Evolutionary conservation across 176 grass and related monocot species (phyloP).

Genomic region (Bonia amplexicaulis): DNA sequence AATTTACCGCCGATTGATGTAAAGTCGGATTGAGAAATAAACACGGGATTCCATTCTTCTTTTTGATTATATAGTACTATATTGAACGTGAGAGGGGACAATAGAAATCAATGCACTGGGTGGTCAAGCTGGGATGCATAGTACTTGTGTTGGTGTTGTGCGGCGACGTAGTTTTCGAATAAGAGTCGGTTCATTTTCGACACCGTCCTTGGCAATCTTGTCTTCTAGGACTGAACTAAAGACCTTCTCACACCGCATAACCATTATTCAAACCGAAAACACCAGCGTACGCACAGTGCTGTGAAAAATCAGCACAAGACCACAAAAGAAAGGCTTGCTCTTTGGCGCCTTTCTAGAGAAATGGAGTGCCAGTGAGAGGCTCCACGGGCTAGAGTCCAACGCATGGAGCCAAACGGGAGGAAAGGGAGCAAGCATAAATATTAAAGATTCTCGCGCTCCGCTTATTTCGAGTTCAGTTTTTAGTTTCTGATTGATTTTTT

Average conservation of each 20-base stretch:
- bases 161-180: neutral
- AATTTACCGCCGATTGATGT: too few relatives aligned
- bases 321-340: neutral
- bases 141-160: neutral
- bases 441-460: neutral
- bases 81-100: neutral
- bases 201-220: constrained; percentile 1
- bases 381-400: constrained; percentile 9
- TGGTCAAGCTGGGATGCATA: neutral
- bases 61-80: neutral
- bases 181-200: neutral
- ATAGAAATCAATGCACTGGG: neutral
- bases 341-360: neutral
- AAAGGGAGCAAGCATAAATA: neutral
- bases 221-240: neutral
- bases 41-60: too few relatives aligned
- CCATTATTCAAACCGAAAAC: neutral
- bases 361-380: neutral
- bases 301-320: neutral
- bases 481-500: too few relatives aligned
- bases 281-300: neutral
- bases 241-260: neutral
- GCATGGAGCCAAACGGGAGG: neutral
- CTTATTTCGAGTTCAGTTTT: too few relatives aligned
- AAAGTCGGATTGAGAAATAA: too few relatives aligned